Evolutionary conservation across 768 basidiomycete species (phyloP).

Genomic region (Gloeophyllum trabeum): DNA sequence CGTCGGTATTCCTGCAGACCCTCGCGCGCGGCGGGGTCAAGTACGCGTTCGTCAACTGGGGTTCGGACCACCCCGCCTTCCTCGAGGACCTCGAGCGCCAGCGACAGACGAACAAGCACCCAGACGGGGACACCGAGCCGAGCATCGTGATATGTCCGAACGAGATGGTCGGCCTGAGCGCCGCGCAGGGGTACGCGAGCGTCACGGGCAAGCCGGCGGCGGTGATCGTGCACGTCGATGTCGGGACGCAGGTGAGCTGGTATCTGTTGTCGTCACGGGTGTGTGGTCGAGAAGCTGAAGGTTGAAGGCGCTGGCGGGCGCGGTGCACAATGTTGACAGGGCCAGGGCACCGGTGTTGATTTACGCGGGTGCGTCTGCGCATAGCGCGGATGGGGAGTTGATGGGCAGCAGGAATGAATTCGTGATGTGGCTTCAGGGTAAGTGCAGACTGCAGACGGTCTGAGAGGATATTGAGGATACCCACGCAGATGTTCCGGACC

Average conservation of each 20-base stretch:
- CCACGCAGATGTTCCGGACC: constrained; percentile 55
- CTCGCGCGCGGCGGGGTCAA: constrained; percentile 48
- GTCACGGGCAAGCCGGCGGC: constrained; percentile 56
- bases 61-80: constrained; percentile 63
- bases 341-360: constrained; percentile 53
- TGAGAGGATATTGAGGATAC: too few relatives aligned
- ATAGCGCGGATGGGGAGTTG: constrained; percentile 41
- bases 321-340: constrained; percentile 61
- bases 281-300: neutral
- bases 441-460: too few relatives aligned
- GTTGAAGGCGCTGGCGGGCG: constrained; percentile 50
- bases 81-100: constrained; percentile 62
- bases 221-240: constrained; percentile 67
- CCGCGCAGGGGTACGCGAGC: constrained; percentile 63
- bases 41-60: constrained; percentile 71
- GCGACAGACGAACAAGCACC: too few relatives aligned
- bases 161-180: constrained; percentile 66
- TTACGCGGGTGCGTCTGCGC: constrained; percentile 62
- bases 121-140: constrained; percentile 27
- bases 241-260: constrained; percentile 55
- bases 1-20: constrained; percentile 48
- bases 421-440: constrained; percentile 67
- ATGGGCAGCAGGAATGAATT: constrained; percentile 61
- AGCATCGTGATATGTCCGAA: constrained; percentile 60
- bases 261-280: neutral